Evolutionary conservation across 208 protist species (phyloP).

Genomic region (Leishmania guyanensis): DNA sequence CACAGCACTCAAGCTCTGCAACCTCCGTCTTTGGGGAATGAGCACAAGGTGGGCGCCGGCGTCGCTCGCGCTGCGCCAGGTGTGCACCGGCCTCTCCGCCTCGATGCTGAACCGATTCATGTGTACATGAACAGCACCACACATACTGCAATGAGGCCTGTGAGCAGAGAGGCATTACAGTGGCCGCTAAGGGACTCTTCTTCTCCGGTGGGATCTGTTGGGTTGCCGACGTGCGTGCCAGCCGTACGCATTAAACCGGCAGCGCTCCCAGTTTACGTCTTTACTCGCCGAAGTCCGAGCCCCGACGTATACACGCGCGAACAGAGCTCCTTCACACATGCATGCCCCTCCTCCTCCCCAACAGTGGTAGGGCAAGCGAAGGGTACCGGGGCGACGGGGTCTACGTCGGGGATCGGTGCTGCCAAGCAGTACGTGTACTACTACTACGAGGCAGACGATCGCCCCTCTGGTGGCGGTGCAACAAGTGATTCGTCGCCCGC

Average conservation of each 20-base stretch:
- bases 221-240: not conserved
- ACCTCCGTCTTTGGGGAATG: not conserved
- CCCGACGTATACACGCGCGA: slow-evolving; percentile 52
- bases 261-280: slow-evolving; percentile 68
- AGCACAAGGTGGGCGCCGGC: not conserved
- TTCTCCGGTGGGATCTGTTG: not conserved
- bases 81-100: slow-evolving; percentile 17
- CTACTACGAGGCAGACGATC: slow-evolving; percentile 29
- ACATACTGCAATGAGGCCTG: not conserved
- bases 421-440: slow-evolving; percentile 46
- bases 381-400: not conserved
- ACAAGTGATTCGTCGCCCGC: not conserved
- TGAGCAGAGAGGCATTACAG: not conserved
- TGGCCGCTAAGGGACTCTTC: not conserved
- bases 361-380: not conserved
- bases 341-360: not conserved
- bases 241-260: slow-evolving; percentile 28
- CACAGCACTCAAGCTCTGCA: not conserved
- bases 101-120: slow-evolving; percentile 29
- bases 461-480: not conserved
- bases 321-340: slow-evolving; percentile 11
- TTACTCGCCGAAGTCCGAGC: slow-evolving; percentile 63
- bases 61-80: not conserved
- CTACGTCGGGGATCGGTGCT: not conserved
- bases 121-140: slow-evolving; percentile 9